Conservation (phyloP, 1,284 basidiomycete genomes). For the Porodaedalea pini region DNA sequence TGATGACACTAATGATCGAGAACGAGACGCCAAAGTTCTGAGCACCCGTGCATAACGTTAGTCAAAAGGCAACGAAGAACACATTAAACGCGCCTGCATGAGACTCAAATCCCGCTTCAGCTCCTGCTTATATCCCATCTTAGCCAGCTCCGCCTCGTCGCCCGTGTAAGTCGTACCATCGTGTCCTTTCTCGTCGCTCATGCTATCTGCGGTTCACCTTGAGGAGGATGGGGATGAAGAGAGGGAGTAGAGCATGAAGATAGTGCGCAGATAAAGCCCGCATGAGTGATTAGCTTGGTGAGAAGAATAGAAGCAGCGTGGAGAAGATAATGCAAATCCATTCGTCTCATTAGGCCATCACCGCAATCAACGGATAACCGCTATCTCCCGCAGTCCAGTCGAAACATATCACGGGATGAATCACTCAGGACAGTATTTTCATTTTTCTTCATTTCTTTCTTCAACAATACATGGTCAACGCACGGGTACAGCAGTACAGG, state of each 20-base stretch:
- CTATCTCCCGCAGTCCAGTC: not conserved
- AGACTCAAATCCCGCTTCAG: conserved; percentile 62
- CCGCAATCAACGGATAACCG: not conserved
- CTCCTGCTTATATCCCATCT: conserved; percentile 76
- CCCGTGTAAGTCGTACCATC: conserved; percentile 15
- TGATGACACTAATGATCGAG: conserved; percentile 71
- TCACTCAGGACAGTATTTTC: too few species aligned
- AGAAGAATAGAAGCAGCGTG: not conserved
- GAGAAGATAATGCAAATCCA: not conserved
- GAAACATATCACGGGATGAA: too few species aligned
- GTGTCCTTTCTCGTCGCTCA: not conserved
- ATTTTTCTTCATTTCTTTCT: not conserved
- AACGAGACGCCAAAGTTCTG: conserved; percentile 77
- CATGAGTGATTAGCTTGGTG: too few species aligned
- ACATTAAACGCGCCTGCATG: conserved; percentile 44
- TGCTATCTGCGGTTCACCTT: not conserved
- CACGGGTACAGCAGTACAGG: not conserved
- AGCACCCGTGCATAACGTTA: conserved; percentile 22
- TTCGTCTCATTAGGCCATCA: not conserved
- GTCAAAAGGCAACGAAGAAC: not conserved
- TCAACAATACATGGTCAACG: not conserved
- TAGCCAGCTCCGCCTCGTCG: conserved; percentile 63
- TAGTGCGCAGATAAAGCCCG: not conserved
- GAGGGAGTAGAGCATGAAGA: not conserved
- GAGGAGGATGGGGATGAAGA: not conserved